Evolutionary conservation across 1,139 yeast species (phyloP), one percentile per base, ranked within the genome.

Genomic region (Sugiyamaella novakii): DNA sequence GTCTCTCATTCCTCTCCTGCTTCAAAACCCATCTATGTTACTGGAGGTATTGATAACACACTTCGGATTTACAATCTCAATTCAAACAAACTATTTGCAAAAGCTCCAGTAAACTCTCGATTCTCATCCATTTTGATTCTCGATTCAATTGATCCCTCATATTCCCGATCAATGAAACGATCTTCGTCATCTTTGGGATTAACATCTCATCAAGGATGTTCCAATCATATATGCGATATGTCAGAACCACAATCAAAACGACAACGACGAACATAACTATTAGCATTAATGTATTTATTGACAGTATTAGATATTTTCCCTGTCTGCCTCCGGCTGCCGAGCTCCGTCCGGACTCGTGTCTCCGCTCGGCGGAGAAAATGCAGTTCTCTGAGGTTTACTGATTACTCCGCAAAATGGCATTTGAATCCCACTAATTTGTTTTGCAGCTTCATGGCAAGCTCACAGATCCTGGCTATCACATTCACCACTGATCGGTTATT

Each of bases 31-130:
- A 42, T 42, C 18, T 42, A 33, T 12, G 37, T 29, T 18, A 42
- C 46, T n/a, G 25, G 33, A 4, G 46, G 46, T 10, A 31, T 42
- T 11, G 46, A 42, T 15, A 42, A 42, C 7, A 25, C 30, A 19
- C 21, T 35, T 34, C 38, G 46, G 6, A 21, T 42, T 22, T 42
- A 42, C 24, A 31, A 18, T 24, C 33, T 42, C 3, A 15, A 25
- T 6, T n/a, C 46, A 7, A 19, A 35, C 33, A 33, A 27, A 12
- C 39, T 42, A 15, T 5, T 42, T 5, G 46, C 46, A 14, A 42
- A 34, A 42, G 34, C 15, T n/a, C 22, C 33, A 3, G 11, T 18
- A 21, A 19, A 19, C 19, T 24, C 40, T 5, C 24, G 39, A 14
- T 18, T 34, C n/a, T 42, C 46, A 1, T 25, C 36, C 17, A 34